Conservation (phyloP, 192 early-diverging fungal species). For the Anaeromyces robustus region DNA sequence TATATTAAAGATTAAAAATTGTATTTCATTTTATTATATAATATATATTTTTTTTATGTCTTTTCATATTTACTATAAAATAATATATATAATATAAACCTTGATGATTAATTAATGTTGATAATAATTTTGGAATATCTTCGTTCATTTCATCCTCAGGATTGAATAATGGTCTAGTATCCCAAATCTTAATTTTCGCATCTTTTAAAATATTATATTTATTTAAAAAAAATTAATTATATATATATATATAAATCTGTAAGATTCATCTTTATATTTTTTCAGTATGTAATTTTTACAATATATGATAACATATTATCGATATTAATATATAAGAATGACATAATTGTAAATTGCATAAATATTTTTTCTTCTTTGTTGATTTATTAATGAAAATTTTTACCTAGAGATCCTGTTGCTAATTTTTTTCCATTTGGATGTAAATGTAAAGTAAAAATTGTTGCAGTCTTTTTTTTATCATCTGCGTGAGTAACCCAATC, state of each 20-base stretch:
- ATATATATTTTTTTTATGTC: neutral
- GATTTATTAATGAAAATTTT: too few species aligned
- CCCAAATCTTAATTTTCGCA: slow-evolving; percentile 83
- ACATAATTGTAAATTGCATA: too few species aligned
- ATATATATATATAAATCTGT: too few species aligned
- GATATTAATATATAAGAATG: too few species aligned
- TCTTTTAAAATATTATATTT: slow-evolving; percentile 26
- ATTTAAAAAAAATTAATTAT: too few species aligned
- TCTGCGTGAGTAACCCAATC: slow-evolving; percentile 57
- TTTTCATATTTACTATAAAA: neutral
- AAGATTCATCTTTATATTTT: too few species aligned
- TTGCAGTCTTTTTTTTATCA: slow-evolving; percentile 35
- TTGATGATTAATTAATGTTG: slow-evolving; percentile 44
- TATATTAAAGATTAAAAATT: neutral
- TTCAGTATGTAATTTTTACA: too few species aligned
- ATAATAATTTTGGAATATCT: slow-evolving; percentile 41
- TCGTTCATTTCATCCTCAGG: slow-evolving; percentile 23
- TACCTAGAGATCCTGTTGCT: neutral
- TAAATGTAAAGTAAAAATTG: slow-evolving; percentile 78
- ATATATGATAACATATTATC: too few species aligned
- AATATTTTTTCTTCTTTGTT: too few species aligned
- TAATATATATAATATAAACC: neutral
- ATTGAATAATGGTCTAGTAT: slow-evolving; percentile 39
- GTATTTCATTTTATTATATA: neutral
- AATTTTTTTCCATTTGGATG: slow-evolving; percentile 49